Conservation (phyloP, 78 protist species). For the Dictyostelium firmibasis region DNA sequence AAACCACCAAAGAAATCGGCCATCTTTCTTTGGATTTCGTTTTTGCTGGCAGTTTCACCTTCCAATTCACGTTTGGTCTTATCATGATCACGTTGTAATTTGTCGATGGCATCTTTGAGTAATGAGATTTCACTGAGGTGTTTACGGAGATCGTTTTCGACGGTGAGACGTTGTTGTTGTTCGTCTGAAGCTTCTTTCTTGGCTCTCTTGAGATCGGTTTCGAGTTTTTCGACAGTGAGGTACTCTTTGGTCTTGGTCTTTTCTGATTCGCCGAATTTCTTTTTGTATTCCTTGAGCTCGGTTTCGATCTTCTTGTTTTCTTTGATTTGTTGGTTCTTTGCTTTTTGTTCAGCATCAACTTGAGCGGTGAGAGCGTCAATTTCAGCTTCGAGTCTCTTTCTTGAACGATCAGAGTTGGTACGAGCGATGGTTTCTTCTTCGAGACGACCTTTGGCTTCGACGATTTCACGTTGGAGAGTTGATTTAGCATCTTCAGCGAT, state of each 20-base stretch:
- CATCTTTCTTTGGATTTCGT: conserved; percentile 41
- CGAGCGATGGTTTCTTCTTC: conserved; percentile 59
- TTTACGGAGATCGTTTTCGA: conserved; percentile 60
- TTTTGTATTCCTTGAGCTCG: conserved; percentile 71
- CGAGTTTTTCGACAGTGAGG: conserved; percentile 59
- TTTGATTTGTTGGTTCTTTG: conserved; percentile 65
- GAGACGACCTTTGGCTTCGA: conserved; percentile 77
- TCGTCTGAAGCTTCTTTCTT: conserved; percentile 65
- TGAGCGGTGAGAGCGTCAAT: conserved; percentile 77
- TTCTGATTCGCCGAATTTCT: conserved; percentile 60
- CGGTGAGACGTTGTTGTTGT: conserved; percentile 69
- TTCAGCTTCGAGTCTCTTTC: conserved; percentile 69
- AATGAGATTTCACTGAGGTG: conserved; percentile 44
- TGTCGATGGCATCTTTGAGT: conserved; percentile 76
- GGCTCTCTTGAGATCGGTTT: conserved; percentile 68
- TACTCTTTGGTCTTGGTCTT: conserved; percentile 52
- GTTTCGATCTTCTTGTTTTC: conserved; percentile 68
- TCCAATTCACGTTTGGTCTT: conserved; percentile 70
- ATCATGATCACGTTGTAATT: conserved; percentile 68
- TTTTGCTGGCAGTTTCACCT: conserved; percentile 25
- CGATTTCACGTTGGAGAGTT: conserved; percentile 68
- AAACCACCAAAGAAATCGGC: conserved; percentile 60
- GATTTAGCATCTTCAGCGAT: conserved; percentile 77
- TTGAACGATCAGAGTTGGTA: conserved; percentile 73
- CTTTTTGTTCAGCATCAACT: conserved; percentile 67